Conservation (phyloP, 2,329 filamentous ascomycete species). For the Pestalotiopsis fici region DNA sequence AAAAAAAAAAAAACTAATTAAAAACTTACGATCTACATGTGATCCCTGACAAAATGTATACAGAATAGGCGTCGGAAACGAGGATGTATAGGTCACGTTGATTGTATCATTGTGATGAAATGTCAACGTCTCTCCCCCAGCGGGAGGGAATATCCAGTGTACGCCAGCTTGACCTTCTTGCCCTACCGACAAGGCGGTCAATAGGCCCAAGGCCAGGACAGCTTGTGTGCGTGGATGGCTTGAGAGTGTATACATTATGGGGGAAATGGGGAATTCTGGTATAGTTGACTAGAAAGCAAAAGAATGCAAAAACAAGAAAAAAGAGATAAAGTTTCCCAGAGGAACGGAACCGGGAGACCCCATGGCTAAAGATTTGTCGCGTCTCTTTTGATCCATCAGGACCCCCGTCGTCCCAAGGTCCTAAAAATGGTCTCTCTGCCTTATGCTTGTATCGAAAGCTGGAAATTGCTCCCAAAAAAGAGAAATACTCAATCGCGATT, state of each 20-base stretch:
- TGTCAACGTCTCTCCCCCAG: neutral
- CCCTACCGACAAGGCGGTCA: neutral
- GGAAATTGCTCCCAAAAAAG: too few relatives aligned
- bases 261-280: neutral
- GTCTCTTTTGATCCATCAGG: neutral
- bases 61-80: constrained; percentile 6
- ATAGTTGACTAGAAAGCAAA: neutral
- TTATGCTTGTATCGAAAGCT: too few relatives aligned
- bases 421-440: neutral
- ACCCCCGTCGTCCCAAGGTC: neutral
- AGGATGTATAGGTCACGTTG: constrained; percentile 7
- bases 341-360: neutral
- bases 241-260: neutral
- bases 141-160: neutral
- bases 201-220: neutral
- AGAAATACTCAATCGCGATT: too few relatives aligned
- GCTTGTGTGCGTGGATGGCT: neutral
- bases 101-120: constrained; percentile 10
- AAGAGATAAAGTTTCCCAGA: neutral
- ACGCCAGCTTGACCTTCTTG: constrained; percentile 1
- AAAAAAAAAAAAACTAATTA: too few relatives aligned
- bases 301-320: neutral
- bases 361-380: neutral
- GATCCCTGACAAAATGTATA: constrained; percentile 6
- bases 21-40: neutral